Percentiles rank a stretch among this genome's conserved stretches.
Conservation (phyloP, 2,329 filamentous ascomycete species). For the Aspergillus sp. region DNA sequence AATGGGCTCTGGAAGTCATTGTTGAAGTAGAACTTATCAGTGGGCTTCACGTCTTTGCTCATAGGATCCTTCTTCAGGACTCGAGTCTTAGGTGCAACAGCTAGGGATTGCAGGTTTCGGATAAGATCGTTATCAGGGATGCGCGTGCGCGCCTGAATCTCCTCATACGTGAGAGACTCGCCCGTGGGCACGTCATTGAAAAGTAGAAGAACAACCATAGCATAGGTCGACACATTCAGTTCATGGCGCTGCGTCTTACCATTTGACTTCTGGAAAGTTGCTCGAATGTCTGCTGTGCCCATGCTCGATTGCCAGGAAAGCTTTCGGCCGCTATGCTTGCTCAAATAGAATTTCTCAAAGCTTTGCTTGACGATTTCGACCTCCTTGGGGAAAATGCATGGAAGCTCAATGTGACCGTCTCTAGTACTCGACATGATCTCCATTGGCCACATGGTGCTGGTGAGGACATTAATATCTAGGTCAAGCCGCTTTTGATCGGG, state of each 20-base stretch:
- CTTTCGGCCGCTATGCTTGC: conserved; percentile 81
- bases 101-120: conserved; percentile 76
- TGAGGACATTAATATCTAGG: conserved; percentile 79
- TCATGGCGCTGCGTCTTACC: conserved; percentile 80
- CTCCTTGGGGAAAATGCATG: conserved; percentile 71
- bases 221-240: conserved; percentile 87
- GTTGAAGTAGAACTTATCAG: conserved; percentile 82
- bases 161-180: conserved; percentile 61
- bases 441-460: conserved; percentile 91
- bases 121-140: conserved; percentile 74
- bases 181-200: conserved; percentile 73
- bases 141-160: conserved; percentile 79
- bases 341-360: conserved; percentile 85
- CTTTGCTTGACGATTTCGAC: conserved; percentile 75
- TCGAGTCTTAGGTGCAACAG: conserved; percentile 78
- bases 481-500: conserved; percentile 67
- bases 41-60: conserved; percentile 72
- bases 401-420: conserved; percentile 46
- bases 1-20: conserved; percentile 76
- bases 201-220: conserved; percentile 82
- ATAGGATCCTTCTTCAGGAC: conserved; percentile 78
- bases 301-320: conserved; percentile 77
- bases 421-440: conserved; percentile 71
- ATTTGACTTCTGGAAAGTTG: conserved; percentile 68
- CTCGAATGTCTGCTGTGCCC: conserved; percentile 85